Percentiles rank a stretch among this genome's conserved stretches.
Conservation (phyloP, 768 basidiomycete species). For the Nidula microcarpa region DNA sequence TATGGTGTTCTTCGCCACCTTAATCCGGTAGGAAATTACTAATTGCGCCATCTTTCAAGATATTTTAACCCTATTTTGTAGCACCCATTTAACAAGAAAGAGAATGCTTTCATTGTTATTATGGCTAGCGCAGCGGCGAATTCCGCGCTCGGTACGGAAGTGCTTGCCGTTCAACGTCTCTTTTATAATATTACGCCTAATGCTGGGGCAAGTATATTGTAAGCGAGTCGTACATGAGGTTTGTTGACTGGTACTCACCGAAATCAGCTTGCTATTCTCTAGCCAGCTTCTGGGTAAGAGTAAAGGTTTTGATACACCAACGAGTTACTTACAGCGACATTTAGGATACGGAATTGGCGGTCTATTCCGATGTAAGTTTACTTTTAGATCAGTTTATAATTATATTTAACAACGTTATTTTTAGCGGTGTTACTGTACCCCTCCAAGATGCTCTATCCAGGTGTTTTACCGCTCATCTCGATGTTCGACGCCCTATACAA, state of each 20-base stretch:
- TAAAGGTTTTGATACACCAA: background rate
- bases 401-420: no score
- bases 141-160: slow-evolving; percentile 49
- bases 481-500: slow-evolving; percentile 48
- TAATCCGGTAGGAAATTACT: slow-evolving; percentile 40
- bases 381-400: background rate
- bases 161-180: slow-evolving; percentile 50
- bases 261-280: slow-evolving; percentile 24
- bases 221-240: slow-evolving; percentile 2
- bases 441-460: slow-evolving; percentile 50
- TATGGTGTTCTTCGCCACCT: slow-evolving; percentile 42
- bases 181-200: slow-evolving; percentile 53
- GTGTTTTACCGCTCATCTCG: slow-evolving; percentile 40
- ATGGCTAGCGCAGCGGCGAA: slow-evolving; percentile 55
- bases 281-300: slow-evolving; percentile 27
- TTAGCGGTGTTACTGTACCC: slow-evolving; percentile 42
- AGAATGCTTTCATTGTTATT: slow-evolving; percentile 55
- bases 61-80: slow-evolving; percentile 11
- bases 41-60: background rate
- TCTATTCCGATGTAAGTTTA: slow-evolving; percentile 38
- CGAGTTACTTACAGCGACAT: slow-evolving; percentile 15
- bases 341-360: slow-evolving; percentile 57
- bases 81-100: slow-evolving; percentile 60
- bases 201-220: slow-evolving; percentile 40
- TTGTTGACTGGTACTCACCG: background rate